Percentiles rank a stretch among this genome's conserved stretches.
These are phyloP conservation scores for Zoysia matrella DNA, from an alignment of 202 grass and related monocot genomes.

Conservation along the genomic window DNA sequence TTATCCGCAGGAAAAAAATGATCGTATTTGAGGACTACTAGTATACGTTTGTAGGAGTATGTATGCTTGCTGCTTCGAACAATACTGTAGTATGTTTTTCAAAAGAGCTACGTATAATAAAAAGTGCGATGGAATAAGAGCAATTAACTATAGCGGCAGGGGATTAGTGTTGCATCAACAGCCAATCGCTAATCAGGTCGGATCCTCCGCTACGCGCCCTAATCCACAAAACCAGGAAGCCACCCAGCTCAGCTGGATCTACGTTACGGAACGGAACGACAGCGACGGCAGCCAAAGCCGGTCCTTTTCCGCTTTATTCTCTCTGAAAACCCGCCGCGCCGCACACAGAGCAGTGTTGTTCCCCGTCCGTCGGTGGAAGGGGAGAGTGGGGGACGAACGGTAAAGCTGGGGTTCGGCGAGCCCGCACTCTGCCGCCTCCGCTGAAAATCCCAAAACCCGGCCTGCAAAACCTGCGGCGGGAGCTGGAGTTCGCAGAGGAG, in stretches of 20 bases:
- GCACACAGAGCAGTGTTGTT: neutral
- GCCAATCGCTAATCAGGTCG: neutral
- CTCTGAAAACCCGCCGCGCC: neutral
- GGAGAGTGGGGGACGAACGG: constrained; percentile 20
- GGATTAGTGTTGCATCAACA: neutral
- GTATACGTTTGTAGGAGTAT: no score
- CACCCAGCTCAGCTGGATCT: constrained; percentile 11
- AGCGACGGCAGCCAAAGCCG: neutral
- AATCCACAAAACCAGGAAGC: neutral
- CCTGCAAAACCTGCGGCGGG: constrained; percentile 11
- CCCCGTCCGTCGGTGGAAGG: constrained; percentile 36
- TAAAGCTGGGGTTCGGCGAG: constrained; percentile 26
- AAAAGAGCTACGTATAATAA: no score
- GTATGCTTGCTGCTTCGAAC: no score
- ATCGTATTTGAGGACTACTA: no score
- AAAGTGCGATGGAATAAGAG: neutral
- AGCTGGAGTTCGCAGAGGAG: constrained; percentile 8
- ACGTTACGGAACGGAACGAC: neutral
- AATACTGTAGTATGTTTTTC: no score
- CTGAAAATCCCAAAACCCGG: constrained; percentile 9
- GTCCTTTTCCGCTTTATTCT: constrained; percentile 15
- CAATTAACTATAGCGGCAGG: no score
- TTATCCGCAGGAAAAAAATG: no score
- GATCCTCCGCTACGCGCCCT: neutral
- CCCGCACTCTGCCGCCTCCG: constrained; percentile 19